Conservation (phyloP, 148 eudicot species). For the Camellia lanceoleosa region DNA sequence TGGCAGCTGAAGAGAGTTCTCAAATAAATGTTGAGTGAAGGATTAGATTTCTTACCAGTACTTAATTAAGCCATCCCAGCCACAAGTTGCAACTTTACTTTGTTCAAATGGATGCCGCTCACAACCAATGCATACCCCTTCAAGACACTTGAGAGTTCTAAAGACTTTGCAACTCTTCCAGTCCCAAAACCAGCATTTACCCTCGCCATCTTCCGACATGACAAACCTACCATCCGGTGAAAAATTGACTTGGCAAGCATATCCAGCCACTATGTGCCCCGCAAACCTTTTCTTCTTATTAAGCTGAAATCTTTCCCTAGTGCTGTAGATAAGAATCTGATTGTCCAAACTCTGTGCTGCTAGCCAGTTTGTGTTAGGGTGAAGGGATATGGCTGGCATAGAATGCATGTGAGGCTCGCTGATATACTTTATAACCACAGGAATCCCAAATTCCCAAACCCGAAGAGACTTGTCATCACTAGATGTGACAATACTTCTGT, state of each 20-base stretch:
- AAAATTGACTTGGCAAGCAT: no score
- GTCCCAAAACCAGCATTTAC: slow-evolving; percentile 98
- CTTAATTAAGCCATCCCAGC: slow-evolving; percentile 97
- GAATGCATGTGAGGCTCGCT: slow-evolving; percentile 99
- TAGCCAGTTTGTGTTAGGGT: slow-evolving; percentile 85
- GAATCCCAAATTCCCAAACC: slow-evolving; percentile 97
- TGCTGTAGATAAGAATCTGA: slow-evolving; percentile 88
- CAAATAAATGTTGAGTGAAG: no score
- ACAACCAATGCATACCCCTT: slow-evolving; percentile 83
- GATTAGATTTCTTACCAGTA: slow-evolving; percentile 60
- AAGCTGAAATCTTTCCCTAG: slow-evolving; percentile 88
- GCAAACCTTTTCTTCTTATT: slow-evolving; percentile 98
- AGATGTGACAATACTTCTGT: slow-evolving; percentile 88
- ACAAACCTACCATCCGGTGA: no score
- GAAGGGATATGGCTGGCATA: slow-evolving; percentile 85
- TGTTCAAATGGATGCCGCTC: slow-evolving; percentile 97
- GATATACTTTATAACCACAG: slow-evolving; percentile 94
- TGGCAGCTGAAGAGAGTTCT: no score
- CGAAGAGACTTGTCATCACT: slow-evolving; percentile 94
- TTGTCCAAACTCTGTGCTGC: slow-evolving; percentile 98
- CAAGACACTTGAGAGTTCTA: slow-evolving; percentile 81
- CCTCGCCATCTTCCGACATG: slow-evolving; percentile 96
- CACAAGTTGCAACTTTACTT: slow-evolving; percentile 97
- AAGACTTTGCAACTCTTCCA: slow-evolving; percentile 96
- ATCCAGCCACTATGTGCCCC: no score